phyloP scores from a whole-genome alignment of 257 asterid genomes.

The Primulina huaijiensis region DNA sequence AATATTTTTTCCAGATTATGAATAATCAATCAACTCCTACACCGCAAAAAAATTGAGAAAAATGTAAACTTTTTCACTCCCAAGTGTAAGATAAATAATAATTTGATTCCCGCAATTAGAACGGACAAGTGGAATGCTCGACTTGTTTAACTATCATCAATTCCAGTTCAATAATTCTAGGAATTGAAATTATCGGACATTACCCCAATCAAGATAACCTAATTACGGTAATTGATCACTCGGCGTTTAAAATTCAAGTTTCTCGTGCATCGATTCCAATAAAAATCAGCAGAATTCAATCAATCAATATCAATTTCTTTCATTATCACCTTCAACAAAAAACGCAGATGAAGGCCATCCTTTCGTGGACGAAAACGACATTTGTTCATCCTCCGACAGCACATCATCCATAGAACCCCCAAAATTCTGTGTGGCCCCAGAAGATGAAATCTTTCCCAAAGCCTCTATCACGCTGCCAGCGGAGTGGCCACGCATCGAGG shows the following conservation, averaged over 20 bases:
- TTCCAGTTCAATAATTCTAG: background rate
- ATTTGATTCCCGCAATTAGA: background rate
- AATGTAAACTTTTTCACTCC: background rate
- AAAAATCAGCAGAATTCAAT: background rate
- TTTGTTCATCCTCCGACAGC: constrained; percentile 39
- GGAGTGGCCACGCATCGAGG: constrained; percentile 22
- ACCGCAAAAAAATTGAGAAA: too few species aligned
- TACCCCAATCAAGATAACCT: background rate
- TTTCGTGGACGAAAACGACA: constrained; percentile 33
- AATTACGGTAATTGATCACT: background rate
- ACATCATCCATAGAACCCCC: constrained; percentile 17
- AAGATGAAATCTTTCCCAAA: constrained; percentile 30
- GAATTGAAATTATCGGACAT: background rate
- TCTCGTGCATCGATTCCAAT: background rate
- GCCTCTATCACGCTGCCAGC: constrained; percentile 35
- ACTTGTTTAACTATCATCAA: constrained; percentile 1
- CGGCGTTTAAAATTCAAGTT: background rate
- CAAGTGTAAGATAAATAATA: background rate
- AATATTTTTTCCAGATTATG: background rate
- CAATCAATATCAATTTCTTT: background rate
- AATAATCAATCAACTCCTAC: background rate
- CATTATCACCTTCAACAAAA: constrained; percentile 35
- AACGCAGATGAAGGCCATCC: constrained; percentile 55
- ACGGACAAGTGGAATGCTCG: background rate
- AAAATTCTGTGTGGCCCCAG: background rate